Percentiles rank a stretch among this genome's conserved stretches.
Evolutionary conservation across 2,329 filamentous ascomycete genomes (phyloP).

Genomic region (Claviceps pusilla): DNA sequence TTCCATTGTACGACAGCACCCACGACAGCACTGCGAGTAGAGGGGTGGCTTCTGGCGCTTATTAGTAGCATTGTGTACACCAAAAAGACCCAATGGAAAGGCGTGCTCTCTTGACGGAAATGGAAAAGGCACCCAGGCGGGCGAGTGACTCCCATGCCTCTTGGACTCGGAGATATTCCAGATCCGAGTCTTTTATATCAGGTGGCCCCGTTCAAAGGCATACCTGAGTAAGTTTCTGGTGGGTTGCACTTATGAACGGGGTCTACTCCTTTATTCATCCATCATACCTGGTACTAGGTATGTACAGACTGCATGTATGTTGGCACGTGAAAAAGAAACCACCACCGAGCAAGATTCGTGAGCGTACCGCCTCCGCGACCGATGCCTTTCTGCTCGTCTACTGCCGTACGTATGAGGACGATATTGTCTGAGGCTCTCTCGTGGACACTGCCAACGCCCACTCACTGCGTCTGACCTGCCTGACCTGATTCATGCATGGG

Average conservation of each 20-base stretch:
- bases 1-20: too few relatives aligned
- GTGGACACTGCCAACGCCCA: neutral
- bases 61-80: conserved; percentile 1
- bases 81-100: neutral
- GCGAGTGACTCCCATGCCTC: neutral
- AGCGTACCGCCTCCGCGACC: too few relatives aligned
- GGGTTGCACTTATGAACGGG: too few relatives aligned
- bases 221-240: too few relatives aligned
- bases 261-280: too few relatives aligned
- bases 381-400: too few relatives aligned
- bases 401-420: too few relatives aligned
- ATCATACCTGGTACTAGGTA: too few relatives aligned
- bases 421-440: neutral
- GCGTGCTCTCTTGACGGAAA: neutral
- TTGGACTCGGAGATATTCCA: neutral
- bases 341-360: too few relatives aligned
- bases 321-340: too few relatives aligned
- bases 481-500: neutral
- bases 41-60: conserved; percentile 3
- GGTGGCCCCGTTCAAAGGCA: too few relatives aligned
- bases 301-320: too few relatives aligned
- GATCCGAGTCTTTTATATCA: neutral
- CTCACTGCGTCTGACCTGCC: neutral
- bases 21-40: neutral
- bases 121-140: neutral